These are phyloP conservation scores for Backusella sp. DNA, from an alignment of 192 early-diverging fungal genomes.

Conservation along the genomic window DNA sequence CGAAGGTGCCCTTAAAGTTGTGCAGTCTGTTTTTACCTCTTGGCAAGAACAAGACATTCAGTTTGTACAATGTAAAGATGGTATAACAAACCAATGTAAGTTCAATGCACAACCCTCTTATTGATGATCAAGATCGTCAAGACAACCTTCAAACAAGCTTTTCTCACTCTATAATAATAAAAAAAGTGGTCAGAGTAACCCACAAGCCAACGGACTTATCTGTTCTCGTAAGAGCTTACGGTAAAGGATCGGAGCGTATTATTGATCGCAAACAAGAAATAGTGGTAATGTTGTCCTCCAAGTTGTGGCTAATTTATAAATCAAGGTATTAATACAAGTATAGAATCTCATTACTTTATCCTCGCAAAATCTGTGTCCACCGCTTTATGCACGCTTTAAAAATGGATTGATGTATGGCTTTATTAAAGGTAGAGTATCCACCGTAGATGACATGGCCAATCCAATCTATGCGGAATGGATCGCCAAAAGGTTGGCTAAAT, in stretches of 20 bases:
- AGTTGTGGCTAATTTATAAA: too few species aligned
- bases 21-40: conserved; percentile 54
- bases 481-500: conserved; percentile 73
- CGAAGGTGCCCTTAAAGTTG: conserved; percentile 59
- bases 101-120: background rate
- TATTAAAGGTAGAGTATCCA: conserved; percentile 70
- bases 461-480: conserved; percentile 70
- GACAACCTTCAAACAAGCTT: background rate
- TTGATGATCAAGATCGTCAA: background rate
- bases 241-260: conserved; percentile 79
- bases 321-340: too few species aligned
- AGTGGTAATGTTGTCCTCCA: conserved; percentile 49
- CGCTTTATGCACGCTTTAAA: conserved; percentile 78
- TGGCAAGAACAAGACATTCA: conserved; percentile 58
- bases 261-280: conserved; percentile 89
- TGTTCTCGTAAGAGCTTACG: conserved; percentile 86
- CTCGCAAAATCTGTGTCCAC: conserved; percentile 66
- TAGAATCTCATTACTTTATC: conserved; percentile 82
- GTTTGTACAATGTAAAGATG: conserved; percentile 71
- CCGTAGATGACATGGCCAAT: conserved; percentile 74
- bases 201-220: conserved; percentile 54
- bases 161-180: background rate
- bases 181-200: conserved; percentile 64
- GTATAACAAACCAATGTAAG: conserved; percentile 79
- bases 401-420: conserved; percentile 94